Conservation (phyloP, 1,284 basidiomycete genomes). For the Lentinus polychrous region DNA sequence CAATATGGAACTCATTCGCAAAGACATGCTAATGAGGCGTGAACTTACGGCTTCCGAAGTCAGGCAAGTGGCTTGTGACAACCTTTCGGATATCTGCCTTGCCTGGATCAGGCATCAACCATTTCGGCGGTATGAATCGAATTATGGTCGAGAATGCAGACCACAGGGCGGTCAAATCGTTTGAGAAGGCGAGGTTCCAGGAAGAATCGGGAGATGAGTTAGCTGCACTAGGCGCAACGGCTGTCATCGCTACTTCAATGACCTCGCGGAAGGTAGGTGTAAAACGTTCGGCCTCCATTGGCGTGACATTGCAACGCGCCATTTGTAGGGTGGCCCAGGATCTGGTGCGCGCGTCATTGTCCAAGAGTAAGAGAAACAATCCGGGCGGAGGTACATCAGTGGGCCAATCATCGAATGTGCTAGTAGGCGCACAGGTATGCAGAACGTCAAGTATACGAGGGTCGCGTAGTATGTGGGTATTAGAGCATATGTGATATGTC, state of each 20-base stretch:
- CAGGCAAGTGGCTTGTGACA: slow-evolving; percentile 56
- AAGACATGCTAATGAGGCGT: slow-evolving; percentile 8
- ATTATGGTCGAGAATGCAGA: slow-evolving; percentile 40
- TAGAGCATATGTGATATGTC: slow-evolving; percentile 63
- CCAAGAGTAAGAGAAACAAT: slow-evolving; percentile 52
- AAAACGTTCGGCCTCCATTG: slow-evolving; percentile 44
- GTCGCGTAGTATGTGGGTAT: slow-evolving; percentile 53
- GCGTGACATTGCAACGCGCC: slow-evolving; percentile 30
- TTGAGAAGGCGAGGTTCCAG: slow-evolving; percentile 24
- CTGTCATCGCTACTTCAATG: slow-evolving; percentile 16
- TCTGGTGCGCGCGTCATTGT: slow-evolving; percentile 41
- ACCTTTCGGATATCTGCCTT: slow-evolving; percentile 41
- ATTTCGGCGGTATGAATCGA: slow-evolving; percentile 45
- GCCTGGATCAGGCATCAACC: slow-evolving; percentile 30
- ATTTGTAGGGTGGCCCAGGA: slow-evolving; percentile 51
- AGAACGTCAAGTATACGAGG: slow-evolving; percentile 40
- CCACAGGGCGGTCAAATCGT: slow-evolving; percentile 47
- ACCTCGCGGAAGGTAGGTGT: slow-evolving; percentile 35
- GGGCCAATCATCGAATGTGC: slow-evolving; percentile 44
- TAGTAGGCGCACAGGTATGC: slow-evolving; percentile 31
- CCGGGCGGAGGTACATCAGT: slow-evolving; percentile 49
- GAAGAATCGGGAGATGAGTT: slow-evolving; percentile 14
- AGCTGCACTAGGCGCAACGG: background rate
- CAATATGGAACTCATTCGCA: background rate
- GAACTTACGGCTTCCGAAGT: slow-evolving; percentile 55